phyloP scores from a whole-genome alignment of 2,329 filamentous ascomycete species.

The Penicillium sp. region DNA sequence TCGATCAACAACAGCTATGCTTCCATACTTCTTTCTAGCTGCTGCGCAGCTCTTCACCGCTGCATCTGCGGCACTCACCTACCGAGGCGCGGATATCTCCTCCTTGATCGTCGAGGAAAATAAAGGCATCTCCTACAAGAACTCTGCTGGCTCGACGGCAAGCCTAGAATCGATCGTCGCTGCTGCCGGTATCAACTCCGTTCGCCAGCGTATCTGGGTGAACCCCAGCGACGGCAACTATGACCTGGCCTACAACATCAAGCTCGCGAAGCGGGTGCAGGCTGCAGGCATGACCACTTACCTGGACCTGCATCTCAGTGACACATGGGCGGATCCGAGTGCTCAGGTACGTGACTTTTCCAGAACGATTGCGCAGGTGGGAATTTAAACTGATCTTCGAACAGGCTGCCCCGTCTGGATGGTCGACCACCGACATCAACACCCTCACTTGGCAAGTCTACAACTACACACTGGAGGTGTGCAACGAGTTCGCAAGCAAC shows the following conservation, averaged over 20 bases:
- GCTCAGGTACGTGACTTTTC: constrained; percentile 51
- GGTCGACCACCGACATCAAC: constrained; percentile 60
- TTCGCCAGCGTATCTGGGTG: constrained; percentile 73
- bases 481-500: constrained; percentile 61
- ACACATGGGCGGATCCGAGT: constrained; percentile 71
- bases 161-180: constrained; percentile 66
- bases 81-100: constrained; percentile 71
- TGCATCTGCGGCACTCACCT: constrained; percentile 55
- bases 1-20: not conserved
- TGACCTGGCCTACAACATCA: constrained; percentile 69
- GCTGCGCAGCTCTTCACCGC: constrained; percentile 17
- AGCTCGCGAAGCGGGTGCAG: constrained; percentile 66
- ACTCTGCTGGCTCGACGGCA: constrained; percentile 53
- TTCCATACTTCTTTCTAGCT: constrained; percentile 18
- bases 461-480: constrained; percentile 67
- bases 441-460: constrained; percentile 64
- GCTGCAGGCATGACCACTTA: constrained; percentile 63
- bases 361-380: not conserved
- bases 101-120: constrained; percentile 66
- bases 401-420: constrained; percentile 60
- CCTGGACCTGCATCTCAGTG: constrained; percentile 67
- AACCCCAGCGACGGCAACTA: constrained; percentile 66
- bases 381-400: not conserved
- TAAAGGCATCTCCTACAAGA: constrained; percentile 63
- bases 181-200: constrained; percentile 65